phyloP scores from a whole-genome alignment of 2,329 filamentous ascomycete genomes.

The Diaporthe citri region DNA sequence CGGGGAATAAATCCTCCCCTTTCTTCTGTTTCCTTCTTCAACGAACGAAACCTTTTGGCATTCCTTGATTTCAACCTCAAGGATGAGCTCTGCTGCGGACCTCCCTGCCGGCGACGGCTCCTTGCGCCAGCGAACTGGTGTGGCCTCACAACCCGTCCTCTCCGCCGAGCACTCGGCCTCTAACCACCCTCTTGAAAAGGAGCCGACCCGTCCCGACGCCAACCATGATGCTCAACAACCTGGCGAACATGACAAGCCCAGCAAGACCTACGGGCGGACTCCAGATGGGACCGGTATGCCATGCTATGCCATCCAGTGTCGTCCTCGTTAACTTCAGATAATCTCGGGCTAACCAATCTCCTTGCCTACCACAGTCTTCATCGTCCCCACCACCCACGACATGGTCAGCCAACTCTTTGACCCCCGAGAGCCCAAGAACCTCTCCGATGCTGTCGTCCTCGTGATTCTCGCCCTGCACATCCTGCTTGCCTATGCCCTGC shows the following conservation, averaged over 20 bases:
- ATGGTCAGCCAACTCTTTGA: conserved; percentile 99
- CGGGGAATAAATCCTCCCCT: conserved; percentile 8
- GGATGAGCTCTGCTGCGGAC: conserved; percentile 44
- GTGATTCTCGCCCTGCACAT: conserved; percentile 82
- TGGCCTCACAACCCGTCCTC: conserved; percentile 8
- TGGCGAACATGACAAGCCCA: conserved; percentile 50
- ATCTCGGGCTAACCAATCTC: background rate
- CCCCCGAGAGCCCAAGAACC: conserved; percentile 93
- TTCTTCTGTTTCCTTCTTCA: conserved; percentile 31
- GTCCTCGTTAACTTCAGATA: background rate
- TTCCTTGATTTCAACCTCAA: conserved; percentile 41
- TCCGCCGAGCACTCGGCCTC: conserved; percentile 30
- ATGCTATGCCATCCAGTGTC: conserved; percentile 13
- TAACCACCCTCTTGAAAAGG: conserved; percentile 28
- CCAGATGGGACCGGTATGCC: conserved; percentile 85
- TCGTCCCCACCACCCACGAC: conserved; percentile 95
- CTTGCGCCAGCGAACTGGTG: conserved; percentile 41
- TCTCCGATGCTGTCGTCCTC: conserved; percentile 86
- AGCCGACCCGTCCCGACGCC: conserved; percentile 28
- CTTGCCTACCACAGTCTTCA: conserved; percentile 77
- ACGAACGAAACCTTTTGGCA: conserved; percentile 21
- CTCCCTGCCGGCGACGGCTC: conserved; percentile 47
- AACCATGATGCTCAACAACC: conserved; percentile 30
- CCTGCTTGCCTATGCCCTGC: conserved; percentile 79
- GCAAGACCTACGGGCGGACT: conserved; percentile 91